phyloP scores from a whole-genome alignment of 345 rosid species.

The Linum trigynum region DNA sequence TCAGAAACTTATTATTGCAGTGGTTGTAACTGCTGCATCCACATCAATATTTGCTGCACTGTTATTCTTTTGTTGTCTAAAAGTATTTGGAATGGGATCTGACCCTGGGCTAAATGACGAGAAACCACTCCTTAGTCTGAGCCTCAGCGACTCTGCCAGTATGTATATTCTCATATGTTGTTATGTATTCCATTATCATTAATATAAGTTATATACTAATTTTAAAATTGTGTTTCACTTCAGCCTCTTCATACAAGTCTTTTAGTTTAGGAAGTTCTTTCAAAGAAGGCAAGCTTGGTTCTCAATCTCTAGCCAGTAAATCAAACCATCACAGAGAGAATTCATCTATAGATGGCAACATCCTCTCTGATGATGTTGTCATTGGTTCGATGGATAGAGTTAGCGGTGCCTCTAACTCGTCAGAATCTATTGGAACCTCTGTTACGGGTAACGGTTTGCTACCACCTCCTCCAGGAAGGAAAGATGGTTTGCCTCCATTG shows the following conservation, averaged over 20 bases:
- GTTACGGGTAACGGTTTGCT: conserved; percentile 17
- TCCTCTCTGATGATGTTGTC: conserved; percentile 17
- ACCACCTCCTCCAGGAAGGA: conserved; percentile 73
- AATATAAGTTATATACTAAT: neutral
- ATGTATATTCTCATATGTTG: conserved; percentile 10
- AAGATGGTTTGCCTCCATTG: conserved; percentile 26
- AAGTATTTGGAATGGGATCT: conserved; percentile 32
- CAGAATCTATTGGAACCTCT: conserved; percentile 25
- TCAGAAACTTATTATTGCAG: conserved; percentile 51
- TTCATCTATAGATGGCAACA: conserved; percentile 30
- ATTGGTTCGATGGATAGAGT: conserved; percentile 17
- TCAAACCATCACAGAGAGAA: conserved; percentile 33
- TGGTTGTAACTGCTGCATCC: conserved; percentile 57
- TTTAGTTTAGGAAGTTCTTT: conserved; percentile 34
- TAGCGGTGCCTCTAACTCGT: conserved; percentile 23
- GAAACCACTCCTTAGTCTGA: conserved; percentile 78
- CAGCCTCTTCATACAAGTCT: conserved; percentile 58
- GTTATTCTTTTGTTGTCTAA: conserved; percentile 53
- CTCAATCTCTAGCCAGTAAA: conserved; percentile 28
- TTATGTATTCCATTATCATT: neutral
- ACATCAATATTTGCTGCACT: conserved; percentile 61
- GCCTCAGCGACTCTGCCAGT: conserved; percentile 68
- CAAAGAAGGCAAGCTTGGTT: conserved; percentile 40
- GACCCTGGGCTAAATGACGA: conserved; percentile 53
- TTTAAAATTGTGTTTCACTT: neutral